Base-by-base conservation (phyloP, 2,329 filamentous ascomycete species). In the Microdochium nivale region DNA sequence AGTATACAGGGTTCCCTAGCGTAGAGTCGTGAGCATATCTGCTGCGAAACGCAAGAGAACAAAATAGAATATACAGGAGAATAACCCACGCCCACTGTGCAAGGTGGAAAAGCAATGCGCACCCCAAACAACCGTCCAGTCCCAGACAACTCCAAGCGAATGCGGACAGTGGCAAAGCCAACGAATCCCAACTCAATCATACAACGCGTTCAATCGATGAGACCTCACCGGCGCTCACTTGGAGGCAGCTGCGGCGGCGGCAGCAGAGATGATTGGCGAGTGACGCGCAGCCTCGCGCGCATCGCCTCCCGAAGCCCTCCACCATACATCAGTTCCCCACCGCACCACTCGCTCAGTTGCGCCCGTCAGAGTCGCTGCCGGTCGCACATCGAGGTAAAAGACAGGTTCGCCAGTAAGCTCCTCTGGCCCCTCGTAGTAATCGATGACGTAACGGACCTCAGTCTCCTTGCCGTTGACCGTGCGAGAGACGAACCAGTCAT, bases 311-410 rank as follows among this genome's bases (percentile, higher is more conserved):
- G 83, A 88, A 0, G 90, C 90, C 59, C 81, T 84, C 84, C 89
- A 96, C 94, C 94, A 99, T 9, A 95, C 80, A 69, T 97, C 92
- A 10, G 88, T 90, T 49, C 90, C 87, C 89, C 91, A 97, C 62
- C 90, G 77, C 65, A 96, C 82, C 54, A 90, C 70, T 49, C 94
- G 80, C 74, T 97, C 94, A 2, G 84, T 81, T 0, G 90, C 87
- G 25, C 86, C 86, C 1, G 81, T 85, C 2, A 90, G 90, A 0
- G 88, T 89, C 43, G 96, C 72, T 3, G 94, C 94, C 1, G 94
- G 94, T 56, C 94, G 80, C 21, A 99, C 94, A 65, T 99, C 94
- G 51, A 99, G 81, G 67, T 85, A 96, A 73, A 99, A 99, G 7
- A 97, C 90, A 2, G 94, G 92, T 65, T 96, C 90, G 30, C 91